These are phyloP conservation scores for Xylariaceae sp. DNA, from an alignment of 2,329 filamentous ascomycete genomes.

Conservation along the genomic window DNA sequence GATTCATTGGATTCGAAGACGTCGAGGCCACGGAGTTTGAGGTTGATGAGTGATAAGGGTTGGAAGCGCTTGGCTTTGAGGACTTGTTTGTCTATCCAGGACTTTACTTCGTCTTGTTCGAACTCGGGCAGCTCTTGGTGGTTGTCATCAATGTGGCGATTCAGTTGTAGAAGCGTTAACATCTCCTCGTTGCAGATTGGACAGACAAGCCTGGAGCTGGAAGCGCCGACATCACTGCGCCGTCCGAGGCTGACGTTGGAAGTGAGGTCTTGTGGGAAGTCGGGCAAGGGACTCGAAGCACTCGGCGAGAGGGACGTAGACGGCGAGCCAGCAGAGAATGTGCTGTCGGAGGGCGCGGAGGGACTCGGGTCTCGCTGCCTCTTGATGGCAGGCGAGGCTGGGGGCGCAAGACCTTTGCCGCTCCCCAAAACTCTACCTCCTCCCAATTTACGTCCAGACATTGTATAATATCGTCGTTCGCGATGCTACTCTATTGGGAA, in stretches of 20 bases:
- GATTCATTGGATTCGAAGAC: constrained; percentile 91
- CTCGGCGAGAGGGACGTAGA: constrained; percentile 40
- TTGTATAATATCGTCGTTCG: no score
- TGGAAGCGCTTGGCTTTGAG: constrained; percentile 91
- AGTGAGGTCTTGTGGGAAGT: constrained; percentile 71
- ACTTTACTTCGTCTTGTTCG: constrained; percentile 91
- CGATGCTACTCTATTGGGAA: no score
- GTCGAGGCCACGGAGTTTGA: constrained; percentile 87
- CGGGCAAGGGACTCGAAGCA: constrained; percentile 58
- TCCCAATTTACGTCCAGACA: constrained; percentile 84
- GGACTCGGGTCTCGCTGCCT: constrained; percentile 43
- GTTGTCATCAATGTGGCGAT: constrained; percentile 79
- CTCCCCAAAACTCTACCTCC: constrained; percentile 88
- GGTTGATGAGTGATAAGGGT: constrained; percentile 83
- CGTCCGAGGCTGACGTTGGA: constrained; percentile 70
- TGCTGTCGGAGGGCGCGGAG: constrained; percentile 62
- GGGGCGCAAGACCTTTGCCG: constrained; percentile 75
- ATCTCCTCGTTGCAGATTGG: constrained; percentile 99
- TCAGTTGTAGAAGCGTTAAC: constrained; percentile 90
- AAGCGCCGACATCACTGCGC: constrained; percentile 51
- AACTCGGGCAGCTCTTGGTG: constrained; percentile 86
- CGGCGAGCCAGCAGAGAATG: constrained; percentile 71
- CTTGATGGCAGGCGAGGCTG: constrained; percentile 40
- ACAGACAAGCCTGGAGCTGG: constrained; percentile 72
- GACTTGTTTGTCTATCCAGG: constrained; percentile 95